A percentile compares a stretch with the other conserved stretches of the same genome.
phyloP scores from a whole-genome alignment of 2,329 filamentous ascomycete species.

The Annulohypoxylon truncatum region DNA sequence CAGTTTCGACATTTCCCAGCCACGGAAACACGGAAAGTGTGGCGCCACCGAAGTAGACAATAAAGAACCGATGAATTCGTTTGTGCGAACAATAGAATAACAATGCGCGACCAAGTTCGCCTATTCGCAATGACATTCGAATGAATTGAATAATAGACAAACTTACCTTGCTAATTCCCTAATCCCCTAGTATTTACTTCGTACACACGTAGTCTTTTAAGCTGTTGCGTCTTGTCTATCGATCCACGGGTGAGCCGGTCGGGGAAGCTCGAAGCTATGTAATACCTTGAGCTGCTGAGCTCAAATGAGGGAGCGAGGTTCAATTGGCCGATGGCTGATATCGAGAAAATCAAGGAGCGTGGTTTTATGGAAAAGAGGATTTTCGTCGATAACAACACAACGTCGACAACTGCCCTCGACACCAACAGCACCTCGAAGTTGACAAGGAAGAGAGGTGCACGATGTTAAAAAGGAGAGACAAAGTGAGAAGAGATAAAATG shows the following conservation, averaged over 20 bases:
- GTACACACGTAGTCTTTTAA: neutral
- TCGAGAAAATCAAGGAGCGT: constrained; percentile 29
- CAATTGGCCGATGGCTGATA: constrained; percentile 29
- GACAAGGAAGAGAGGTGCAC: constrained; percentile 33
- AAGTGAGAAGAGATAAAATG: constrained; percentile 23
- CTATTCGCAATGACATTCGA: neutral
- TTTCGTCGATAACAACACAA: constrained; percentile 23
- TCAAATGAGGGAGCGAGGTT: constrained; percentile 10
- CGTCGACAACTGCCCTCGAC: constrained; percentile 31
- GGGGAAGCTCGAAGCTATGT: constrained; percentile 22
- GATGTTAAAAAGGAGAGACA: constrained; percentile 24
- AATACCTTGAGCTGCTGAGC: constrained; percentile 12
- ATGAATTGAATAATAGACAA: neutral
- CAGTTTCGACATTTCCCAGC: neutral
- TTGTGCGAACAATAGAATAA: neutral
- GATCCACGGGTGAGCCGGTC: constrained; percentile 27
- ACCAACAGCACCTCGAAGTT: constrained; percentile 27
- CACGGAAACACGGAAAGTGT: constrained; percentile 3
- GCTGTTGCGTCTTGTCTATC: constrained; percentile 11
- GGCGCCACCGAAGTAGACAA: neutral
- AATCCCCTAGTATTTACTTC: neutral
- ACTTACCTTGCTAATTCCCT: constrained; percentile 21
- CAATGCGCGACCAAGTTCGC: neutral
- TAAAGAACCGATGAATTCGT: constrained; percentile 2
- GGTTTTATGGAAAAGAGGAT: constrained; percentile 17